A percentile compares a stretch with the other conserved stretches of the same genome.
phyloP scores from a whole-genome alignment of 1,284 basidiomycete species.

The Trametes sp. region DNA sequence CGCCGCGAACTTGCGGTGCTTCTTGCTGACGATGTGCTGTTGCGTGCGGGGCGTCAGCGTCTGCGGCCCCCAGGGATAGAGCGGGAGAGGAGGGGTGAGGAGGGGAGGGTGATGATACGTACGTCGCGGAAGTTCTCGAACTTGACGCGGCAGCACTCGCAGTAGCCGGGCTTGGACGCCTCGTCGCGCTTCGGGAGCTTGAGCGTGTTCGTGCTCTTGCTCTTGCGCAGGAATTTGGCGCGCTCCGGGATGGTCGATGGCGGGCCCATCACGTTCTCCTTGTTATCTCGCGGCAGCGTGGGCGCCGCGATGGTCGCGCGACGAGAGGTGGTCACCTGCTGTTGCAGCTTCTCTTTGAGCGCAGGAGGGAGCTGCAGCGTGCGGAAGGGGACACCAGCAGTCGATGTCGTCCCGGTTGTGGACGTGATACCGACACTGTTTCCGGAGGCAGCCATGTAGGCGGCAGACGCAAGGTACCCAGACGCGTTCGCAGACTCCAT shows the following conservation, averaged over 20 bases:
- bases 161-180: slow-evolving; percentile 94
- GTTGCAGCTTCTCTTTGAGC: slow-evolving; percentile 64
- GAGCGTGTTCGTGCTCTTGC: slow-evolving; percentile 80
- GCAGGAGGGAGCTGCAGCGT: slow-evolving; percentile 57
- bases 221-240: slow-evolving; percentile 65
- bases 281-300: slow-evolving; percentile 45
- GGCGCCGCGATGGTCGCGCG: slow-evolving; percentile 48
- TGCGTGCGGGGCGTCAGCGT: slow-evolving; percentile 3
- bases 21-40: slow-evolving; percentile 82
- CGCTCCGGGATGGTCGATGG: slow-evolving; percentile 65
- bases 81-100: neutral
- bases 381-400: slow-evolving; percentile 55
- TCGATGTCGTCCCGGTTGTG: slow-evolving; percentile 87
- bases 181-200: slow-evolving; percentile 81
- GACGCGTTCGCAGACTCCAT: slow-evolving; percentile 70
- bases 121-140: slow-evolving; percentile 91
- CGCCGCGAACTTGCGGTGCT: slow-evolving; percentile 88
- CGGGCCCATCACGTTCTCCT: slow-evolving; percentile 67
- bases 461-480: slow-evolving; percentile 69
- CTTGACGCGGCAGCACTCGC: slow-evolving; percentile 94
- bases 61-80: neutral
- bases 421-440: slow-evolving; percentile 96
- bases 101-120: slow-evolving; percentile 14
- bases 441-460: slow-evolving; percentile 89
- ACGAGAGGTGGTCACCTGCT: slow-evolving; percentile 69